Conservation (phyloP, 1,284 basidiomycete genomes). For the Rhodotorula mucilaginosa region DNA sequence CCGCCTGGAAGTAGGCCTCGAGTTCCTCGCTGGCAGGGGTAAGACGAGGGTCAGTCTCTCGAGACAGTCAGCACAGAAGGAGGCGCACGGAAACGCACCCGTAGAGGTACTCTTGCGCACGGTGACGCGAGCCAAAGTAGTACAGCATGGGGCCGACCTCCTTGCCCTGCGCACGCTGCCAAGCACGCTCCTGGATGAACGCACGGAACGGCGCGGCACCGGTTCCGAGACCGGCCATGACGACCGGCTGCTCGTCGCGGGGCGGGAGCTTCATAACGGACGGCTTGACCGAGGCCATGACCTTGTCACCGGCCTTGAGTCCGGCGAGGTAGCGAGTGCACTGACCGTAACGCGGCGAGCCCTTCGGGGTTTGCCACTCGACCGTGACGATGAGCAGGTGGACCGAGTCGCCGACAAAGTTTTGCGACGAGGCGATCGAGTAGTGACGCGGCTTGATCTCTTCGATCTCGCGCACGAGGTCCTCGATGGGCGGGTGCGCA, state of each 20-base stretch:
- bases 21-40: conserved; percentile 52
- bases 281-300: conserved; percentile 96
- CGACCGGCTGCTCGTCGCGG: conserved; percentile 80
- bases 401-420: conserved; percentile 88
- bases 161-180: conserved; percentile 70
- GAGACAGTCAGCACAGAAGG: too few relatives aligned
- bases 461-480: conserved; percentile 66
- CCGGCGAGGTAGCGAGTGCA: conserved; percentile 91
- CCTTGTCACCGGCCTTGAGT: conserved; percentile 80
- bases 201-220: conserved; percentile 98
- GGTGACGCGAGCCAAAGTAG: conserved; percentile 97
- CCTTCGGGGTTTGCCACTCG: conserved; percentile 83
- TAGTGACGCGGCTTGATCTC: conserved; percentile 90
- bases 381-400: conserved; percentile 95
- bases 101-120: conserved; percentile 92
- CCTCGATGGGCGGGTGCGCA: conserved; percentile 65
- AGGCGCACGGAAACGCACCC: conserved; percentile 51
- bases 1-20: conserved; percentile 67
- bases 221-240: conserved; percentile 97
- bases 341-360: conserved; percentile 80
- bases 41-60: background rate
- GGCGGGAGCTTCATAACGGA: conserved; percentile 99
- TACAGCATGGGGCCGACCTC: conserved; percentile 89
- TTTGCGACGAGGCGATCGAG: conserved; percentile 93
- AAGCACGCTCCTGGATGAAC: conserved; percentile 91